These are phyloP conservation scores for Hypoxylon sp. DNA, from an alignment of 2,329 filamentous ascomycete species.

Conservation along the genomic window DNA sequence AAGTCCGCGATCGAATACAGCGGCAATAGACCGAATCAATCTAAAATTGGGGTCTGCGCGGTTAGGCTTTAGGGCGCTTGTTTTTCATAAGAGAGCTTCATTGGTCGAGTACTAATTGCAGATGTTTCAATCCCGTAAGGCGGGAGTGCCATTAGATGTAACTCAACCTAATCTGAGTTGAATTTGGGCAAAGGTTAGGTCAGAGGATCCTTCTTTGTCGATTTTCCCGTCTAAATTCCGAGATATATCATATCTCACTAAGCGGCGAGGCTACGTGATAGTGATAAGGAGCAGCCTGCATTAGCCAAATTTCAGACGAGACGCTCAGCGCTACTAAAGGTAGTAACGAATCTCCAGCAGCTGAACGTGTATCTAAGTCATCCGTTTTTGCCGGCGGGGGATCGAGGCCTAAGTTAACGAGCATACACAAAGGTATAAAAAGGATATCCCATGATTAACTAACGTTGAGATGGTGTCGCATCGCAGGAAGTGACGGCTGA, in stretches of 20 bases:
- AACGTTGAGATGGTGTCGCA: conserved; percentile 2
- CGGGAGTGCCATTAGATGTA: neutral
- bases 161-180: neutral
- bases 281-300: conserved; percentile 20
- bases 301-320: conserved; percentile 12
- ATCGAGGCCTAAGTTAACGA: conserved; percentile 9
- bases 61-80: neutral
- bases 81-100: neutral
- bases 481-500: conserved; percentile 8
- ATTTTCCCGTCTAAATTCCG: neutral
- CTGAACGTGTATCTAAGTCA: conserved; percentile 15
- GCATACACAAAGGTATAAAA: neutral
- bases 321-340: conserved; percentile 1
- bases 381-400: conserved; percentile 8
- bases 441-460: conserved; percentile 5
- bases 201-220: neutral
- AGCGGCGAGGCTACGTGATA: conserved; percentile 20
- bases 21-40: neutral
- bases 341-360: conserved; percentile 21
- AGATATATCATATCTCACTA: conserved; percentile 8
- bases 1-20: neutral
- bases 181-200: neutral
- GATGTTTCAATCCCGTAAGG: neutral
- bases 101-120: neutral
- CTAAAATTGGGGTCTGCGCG: neutral